Evolutionary conservation across 306 rosid genomes (phyloP), one percentile per base, ranked within the genome.

Genomic region (Begonia masoniana): DNA sequence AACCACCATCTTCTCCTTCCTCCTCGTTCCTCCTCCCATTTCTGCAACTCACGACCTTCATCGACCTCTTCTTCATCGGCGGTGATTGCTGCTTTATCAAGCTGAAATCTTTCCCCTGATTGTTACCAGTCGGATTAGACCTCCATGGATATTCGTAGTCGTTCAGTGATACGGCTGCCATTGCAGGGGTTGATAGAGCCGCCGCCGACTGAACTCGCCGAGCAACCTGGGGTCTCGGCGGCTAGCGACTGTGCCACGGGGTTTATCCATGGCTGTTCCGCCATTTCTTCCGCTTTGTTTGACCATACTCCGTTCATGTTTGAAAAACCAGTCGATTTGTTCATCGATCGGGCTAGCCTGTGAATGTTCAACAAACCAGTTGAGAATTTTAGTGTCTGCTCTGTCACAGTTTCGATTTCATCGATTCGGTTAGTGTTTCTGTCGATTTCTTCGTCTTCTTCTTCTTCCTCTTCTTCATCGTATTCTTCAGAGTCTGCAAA

Each of bases 61-160:
- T 63, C 24, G 3, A 21, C 49, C 15, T 41, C 36, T 51, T 46
- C 51, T 67, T 65, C 14, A 60, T 52, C 31, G 15, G 15, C 15
- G 56, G 2, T 7, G 51, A 21, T 19, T 36, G 35, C 14, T 57
- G 43, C 48, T 76, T 31, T 7, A 31, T 31, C 39, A 7, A 31
- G 8, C 74, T 14, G 63, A 62, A 12, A 57, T 46, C 11, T 56
- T 68, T 42, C 66, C 63, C 46, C 62, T 57, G 12, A 52, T 31
- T 7, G 39, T 55, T 67, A 50, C 54, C 16, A 17, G 15, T 31
- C 55, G 82, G 70, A 21, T 76, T 75, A 54, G 81, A 10, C 51
- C 72, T 71, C 96, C 96, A 86, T 48, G 73, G 79, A 71, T 77
- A 78, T 19, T 86, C 92, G 58, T 78, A 83, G 8, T 71, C 65